Conservation (phyloP, 129 eudicot genomes). For the Flaveria bidentis region DNA sequence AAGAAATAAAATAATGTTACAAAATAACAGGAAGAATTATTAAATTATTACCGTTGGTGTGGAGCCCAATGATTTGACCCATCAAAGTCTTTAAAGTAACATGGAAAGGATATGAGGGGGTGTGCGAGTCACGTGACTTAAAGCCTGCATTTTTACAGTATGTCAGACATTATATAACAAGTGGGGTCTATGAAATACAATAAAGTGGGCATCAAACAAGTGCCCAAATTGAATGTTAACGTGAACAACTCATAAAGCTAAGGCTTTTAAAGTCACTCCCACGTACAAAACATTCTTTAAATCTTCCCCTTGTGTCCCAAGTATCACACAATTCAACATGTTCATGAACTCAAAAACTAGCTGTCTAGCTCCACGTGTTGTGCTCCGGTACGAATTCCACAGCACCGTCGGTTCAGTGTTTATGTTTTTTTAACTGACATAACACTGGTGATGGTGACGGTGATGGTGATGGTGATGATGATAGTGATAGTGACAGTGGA, state of each 20-base stretch:
- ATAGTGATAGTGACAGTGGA: too few species aligned
- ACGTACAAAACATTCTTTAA: conserved; percentile 36
- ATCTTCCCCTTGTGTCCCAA: conserved; percentile 26
- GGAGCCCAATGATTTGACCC: conserved; percentile 59
- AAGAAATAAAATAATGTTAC: conserved; percentile 31
- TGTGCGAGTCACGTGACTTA: conserved; percentile 44
- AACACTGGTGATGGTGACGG: too few species aligned
- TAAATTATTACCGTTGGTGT: conserved; percentile 44
- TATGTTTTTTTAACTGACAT: too few species aligned
- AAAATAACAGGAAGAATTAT: conserved; percentile 29
- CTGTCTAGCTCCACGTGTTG: too few species aligned
- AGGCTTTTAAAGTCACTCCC: neutral
- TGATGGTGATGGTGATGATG: too few species aligned
- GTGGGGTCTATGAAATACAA: conserved; percentile 11
- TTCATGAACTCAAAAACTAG: neutral
- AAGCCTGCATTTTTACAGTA: conserved; percentile 38
- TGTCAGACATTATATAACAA: conserved; percentile 35
- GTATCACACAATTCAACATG: conserved; percentile 16
- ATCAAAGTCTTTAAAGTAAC: conserved; percentile 32
- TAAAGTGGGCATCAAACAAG: conserved; percentile 24
- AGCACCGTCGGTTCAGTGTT: too few species aligned
- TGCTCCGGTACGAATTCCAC: too few species aligned
- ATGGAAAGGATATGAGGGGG: conserved; percentile 26
- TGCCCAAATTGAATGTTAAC: conserved; percentile 27
- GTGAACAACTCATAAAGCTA: conserved; percentile 25